Conservation (phyloP, 768 basidiomycete species). For the Gloeopeniophorella convolvens region DNA sequence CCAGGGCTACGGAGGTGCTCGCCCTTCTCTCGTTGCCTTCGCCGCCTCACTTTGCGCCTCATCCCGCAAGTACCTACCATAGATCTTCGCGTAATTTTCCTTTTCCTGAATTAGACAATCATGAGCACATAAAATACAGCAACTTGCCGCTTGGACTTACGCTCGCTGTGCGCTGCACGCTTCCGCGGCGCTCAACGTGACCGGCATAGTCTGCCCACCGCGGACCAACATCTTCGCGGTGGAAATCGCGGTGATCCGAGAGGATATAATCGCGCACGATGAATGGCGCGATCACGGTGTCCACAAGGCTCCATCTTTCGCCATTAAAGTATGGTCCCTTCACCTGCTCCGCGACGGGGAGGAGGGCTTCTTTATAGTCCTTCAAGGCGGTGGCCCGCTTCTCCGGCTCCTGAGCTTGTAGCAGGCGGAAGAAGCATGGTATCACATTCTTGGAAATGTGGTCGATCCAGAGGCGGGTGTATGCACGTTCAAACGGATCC, state of each 20-base stretch:
- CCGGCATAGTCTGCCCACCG: conserved; percentile 42
- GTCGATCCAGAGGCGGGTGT: conserved; percentile 52
- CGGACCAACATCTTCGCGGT: too few species aligned
- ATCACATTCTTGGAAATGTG: conserved; percentile 46
- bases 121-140: not conserved
- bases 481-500: conserved; percentile 46
- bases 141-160: conserved; percentile 16
- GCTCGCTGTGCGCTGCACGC: conserved; percentile 38
- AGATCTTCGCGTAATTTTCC: conserved; percentile 42
- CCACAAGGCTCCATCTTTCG: conserved; percentile 46
- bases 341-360: conserved; percentile 31
- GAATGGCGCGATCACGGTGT: conserved; percentile 54
- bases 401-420: conserved; percentile 31
- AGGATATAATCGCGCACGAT: conserved; percentile 42
- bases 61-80: conserved; percentile 49
- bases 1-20: too few species aligned
- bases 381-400: conserved; percentile 31
- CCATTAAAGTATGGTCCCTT: conserved; percentile 54
- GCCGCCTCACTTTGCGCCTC: conserved; percentile 32
- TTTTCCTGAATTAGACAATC: conserved; percentile 27
- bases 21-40: conserved; percentile 22
- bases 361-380: conserved; percentile 34
- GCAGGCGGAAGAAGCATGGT: conserved; percentile 44
- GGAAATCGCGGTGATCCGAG: conserved; percentile 43
- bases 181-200: conserved; percentile 36